These are phyloP conservation scores for Hemileccinum impolitum DNA, from an alignment of 768 basidiomycete species.

Conservation along the genomic window DNA sequence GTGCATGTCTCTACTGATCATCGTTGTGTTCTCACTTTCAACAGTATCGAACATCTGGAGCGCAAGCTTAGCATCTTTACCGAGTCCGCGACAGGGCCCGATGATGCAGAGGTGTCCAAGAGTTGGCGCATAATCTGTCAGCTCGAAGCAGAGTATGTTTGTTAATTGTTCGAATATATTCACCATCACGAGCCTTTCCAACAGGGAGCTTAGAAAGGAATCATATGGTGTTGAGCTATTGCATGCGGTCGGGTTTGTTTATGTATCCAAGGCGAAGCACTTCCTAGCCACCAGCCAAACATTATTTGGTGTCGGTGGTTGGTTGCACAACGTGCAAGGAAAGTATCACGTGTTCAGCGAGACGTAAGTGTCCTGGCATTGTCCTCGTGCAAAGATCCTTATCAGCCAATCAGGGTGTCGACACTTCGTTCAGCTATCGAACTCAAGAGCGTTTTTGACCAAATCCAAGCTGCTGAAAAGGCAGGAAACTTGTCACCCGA, in stretches of 20 bases:
- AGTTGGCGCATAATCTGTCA: slow-evolving; percentile 78
- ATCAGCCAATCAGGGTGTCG: slow-evolving; percentile 54
- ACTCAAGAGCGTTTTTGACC: slow-evolving; percentile 86
- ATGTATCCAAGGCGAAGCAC: slow-evolving; percentile 78
- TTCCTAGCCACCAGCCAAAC: slow-evolving; percentile 70
- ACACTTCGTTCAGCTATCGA: slow-evolving; percentile 85
- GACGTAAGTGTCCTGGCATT: slow-evolving; percentile 54
- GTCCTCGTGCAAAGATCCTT: not conserved
- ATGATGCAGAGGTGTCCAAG: slow-evolving; percentile 62
- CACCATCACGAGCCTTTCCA: slow-evolving; percentile 3
- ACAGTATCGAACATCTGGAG: slow-evolving; percentile 63
- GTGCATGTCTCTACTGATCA: not conserved
- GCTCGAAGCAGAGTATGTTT: slow-evolving; percentile 76
- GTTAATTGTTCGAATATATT: not conserved
- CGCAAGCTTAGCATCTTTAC: slow-evolving; percentile 86
- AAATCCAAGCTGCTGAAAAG: slow-evolving; percentile 87
- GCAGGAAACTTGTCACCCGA: slow-evolving; percentile 76
- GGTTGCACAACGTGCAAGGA: slow-evolving; percentile 89
- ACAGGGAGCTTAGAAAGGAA: slow-evolving; percentile 77
- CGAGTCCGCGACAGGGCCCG: slow-evolving; percentile 70
- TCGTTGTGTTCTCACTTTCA: slow-evolving; percentile 1
- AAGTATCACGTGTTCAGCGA: slow-evolving; percentile 94
- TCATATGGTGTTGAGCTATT: slow-evolving; percentile 86
- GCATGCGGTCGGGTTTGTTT: slow-evolving; percentile 84
- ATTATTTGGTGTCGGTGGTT: slow-evolving; percentile 81